phyloP scores from a whole-genome alignment of 2,329 filamentous ascomycete genomes.

The Rutstroemia sp. region DNA sequence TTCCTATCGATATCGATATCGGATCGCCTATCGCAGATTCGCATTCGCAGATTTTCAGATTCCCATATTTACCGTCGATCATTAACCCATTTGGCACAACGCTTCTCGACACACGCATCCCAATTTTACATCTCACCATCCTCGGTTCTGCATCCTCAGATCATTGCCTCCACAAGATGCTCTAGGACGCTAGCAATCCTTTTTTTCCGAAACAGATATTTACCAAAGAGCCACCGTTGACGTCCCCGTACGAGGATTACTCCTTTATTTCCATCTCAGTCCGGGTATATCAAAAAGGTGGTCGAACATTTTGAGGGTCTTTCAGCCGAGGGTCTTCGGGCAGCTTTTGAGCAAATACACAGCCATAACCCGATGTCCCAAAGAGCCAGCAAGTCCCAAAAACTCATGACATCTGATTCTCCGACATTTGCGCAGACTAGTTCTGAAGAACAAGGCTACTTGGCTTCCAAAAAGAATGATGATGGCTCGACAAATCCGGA shows the following conservation, averaged over 20 bases:
- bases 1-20: too few species aligned
- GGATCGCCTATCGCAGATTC: background rate
- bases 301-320: background rate
- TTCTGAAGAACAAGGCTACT: background rate
- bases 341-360: background rate
- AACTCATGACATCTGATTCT: slow-evolving; percentile 6
- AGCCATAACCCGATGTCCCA: background rate
- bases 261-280: too few species aligned
- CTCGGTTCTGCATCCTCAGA: too few species aligned
- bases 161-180: too few species aligned
- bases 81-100: too few species aligned
- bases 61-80: background rate
- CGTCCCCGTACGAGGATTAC: too few species aligned
- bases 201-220: too few species aligned
- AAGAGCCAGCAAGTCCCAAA: slow-evolving; percentile 5
- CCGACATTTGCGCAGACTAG: background rate
- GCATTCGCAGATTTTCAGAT: background rate
- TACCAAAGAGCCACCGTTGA: too few species aligned
- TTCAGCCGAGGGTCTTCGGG: background rate
- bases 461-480: background rate
- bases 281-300: background rate
- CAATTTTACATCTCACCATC: too few species aligned
- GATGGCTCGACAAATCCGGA: background rate
- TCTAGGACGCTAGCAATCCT: too few species aligned
- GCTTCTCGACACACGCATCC: background rate